These are phyloP conservation scores for Penicillium hesseltinei DNA, from an alignment of 2,329 filamentous ascomycete species.

Conservation along the genomic window DNA sequence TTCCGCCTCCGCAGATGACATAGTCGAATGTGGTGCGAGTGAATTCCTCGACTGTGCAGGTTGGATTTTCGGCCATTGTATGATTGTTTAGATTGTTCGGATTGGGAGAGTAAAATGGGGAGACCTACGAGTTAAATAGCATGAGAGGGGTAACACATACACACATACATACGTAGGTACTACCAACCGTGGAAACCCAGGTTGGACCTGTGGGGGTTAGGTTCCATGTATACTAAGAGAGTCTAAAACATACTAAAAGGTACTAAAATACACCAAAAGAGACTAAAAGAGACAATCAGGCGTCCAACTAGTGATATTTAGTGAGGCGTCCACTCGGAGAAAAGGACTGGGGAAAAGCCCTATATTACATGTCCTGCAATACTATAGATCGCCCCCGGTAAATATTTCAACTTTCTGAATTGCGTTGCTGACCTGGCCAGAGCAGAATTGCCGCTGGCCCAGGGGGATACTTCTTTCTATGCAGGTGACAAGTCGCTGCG, in stretches of 20 bases:
- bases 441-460: neutral
- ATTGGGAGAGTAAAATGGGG: neutral
- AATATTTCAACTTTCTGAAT: no score
- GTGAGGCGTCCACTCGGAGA: no score
- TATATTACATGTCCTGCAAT: no score
- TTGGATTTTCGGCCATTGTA: slow-evolving; percentile 6
- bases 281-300: no score
- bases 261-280: no score
- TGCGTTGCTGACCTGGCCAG: neutral
- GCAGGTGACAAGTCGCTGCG: no score
- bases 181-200: neutral
- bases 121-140: neutral
- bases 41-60: slow-evolving; percentile 15
- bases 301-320: no score
- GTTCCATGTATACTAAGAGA: neutral
- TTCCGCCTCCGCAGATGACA: slow-evolving; percentile 55
- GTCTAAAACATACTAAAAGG: neutral
- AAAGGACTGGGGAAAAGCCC: neutral
- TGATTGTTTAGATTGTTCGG: neutral
- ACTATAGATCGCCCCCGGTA: neutral
- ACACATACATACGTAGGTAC: neutral
- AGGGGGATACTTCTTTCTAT: neutral
- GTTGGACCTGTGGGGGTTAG: neutral
- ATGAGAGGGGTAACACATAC: neutral
- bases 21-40: slow-evolving; percentile 21